Base-by-base conservation (phyloP, 2,329 filamentous ascomycete genomes). In the Elsinoe arachidis region DNA sequence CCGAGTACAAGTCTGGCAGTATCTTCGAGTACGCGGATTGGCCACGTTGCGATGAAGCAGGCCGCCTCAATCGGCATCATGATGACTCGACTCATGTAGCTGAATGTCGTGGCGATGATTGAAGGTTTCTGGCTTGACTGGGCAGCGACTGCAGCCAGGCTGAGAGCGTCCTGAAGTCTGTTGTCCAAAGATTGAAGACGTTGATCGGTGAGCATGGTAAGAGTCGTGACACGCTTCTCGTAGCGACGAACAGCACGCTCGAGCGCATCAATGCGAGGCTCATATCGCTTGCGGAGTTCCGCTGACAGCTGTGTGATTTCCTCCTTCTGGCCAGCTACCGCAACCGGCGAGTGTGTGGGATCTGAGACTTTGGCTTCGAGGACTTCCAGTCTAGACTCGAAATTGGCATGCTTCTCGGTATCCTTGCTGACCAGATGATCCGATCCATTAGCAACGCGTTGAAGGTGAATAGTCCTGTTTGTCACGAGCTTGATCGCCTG, bases 241-340 rank as follows among this genome's bases (percentile, higher is more conserved):
- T 96, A 96, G 35, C 90, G 84, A 17, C 92, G 82, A 44, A 97
- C 87, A 3, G 92, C 91, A 49, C 92, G 85, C 64, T 90, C 93
- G 33, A 97, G 76, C 0, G 90, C 88, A 65, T 96, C 91, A 5
- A 97, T 78, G 59, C 96, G 90, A 0, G 89, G 86, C 47, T 88
- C 82, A 3, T 96, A 71, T 33, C 89, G 83, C 58, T 78, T 78
- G 2, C 78, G 71, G 33, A 96, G 68, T 47, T 84, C 82, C 33
- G 79, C 70, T 1, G 66, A 65, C 17, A 70, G 59, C 17, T 68
- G 65, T 12, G 58, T 61, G 17, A 70, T 61, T 21, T 70, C 67
- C 12, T 65, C 61, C 55, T 68, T 69, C 39, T 69, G 67, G 19
- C 65, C 63, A n/a, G 59, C 60, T 7, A 61, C 49, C 14, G 61